Base-by-base conservation (phyloP, 1,284 basidiomycete genomes). In the Taiwanofungus camphoratus region DNA sequence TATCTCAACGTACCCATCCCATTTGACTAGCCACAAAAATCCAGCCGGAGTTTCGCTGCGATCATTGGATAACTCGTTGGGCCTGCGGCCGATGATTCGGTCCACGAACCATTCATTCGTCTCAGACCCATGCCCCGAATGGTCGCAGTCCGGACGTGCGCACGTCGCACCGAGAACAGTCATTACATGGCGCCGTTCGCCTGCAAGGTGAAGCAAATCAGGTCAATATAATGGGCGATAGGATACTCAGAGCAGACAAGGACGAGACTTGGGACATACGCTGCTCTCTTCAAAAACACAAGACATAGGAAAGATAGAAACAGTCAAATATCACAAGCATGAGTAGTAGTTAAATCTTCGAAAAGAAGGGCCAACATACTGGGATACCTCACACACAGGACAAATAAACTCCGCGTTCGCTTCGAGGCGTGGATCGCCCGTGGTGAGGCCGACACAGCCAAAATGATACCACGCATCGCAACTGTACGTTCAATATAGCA, bases 391-490 rank as follows among this genome's bases (percentile, higher is more conserved):
- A 27, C 52, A 68, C 2, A 41, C 33, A 21, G 61, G 62, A 39
- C 65, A 66, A 26, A 52, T 44, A 40, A 60, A 68, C 39, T 39
- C 16, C 3, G 44, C 48, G 0, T 33, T 50, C 3, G 41, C 36
- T 15, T 55, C 49, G 12, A 65, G 42, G 15, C 62, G 52, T 6
- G 51, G 46, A 41, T 67, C 64, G 1, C 39, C 55, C 9, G 41
- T n/a, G 16, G 21, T 6, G 26, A 66, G 35, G 5, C 51, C 64
- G 24, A 57, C 59, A 40, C 66, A 68, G 4, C 54, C 63, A 41
- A 56, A 61, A 32, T 66, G 66, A 31, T 58, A 66, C 65, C 63
- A 67, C 33, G 42, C 44, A 8, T 66, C 56, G 37, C 66, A 66
- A 7, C 65, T 67, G 9, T 18, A 18, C 51, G 30, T 21, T 45